These are phyloP conservation scores for Colletotrichum tamarilloi DNA, from an alignment of 2,329 filamentous ascomycete genomes.

Conservation along the genomic window DNA sequence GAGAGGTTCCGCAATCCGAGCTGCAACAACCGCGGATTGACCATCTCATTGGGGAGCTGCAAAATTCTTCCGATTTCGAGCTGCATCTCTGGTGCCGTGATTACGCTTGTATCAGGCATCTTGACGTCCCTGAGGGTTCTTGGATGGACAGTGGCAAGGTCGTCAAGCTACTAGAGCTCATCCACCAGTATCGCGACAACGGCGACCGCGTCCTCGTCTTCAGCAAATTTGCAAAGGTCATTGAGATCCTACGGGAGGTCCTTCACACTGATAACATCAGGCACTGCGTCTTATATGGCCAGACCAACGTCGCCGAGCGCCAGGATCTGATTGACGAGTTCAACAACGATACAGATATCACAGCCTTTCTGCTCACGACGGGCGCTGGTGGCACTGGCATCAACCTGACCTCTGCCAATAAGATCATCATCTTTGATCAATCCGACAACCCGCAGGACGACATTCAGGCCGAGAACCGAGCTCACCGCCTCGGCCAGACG, in stretches of 20 bases:
- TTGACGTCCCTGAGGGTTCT: constrained; percentile 63
- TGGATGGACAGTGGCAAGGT: constrained; percentile 84
- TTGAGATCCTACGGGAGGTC: constrained; percentile 89
- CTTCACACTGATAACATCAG: constrained; percentile 77
- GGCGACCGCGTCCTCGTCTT: constrained; percentile 92
- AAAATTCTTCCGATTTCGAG: constrained; percentile 71
- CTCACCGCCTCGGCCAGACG: constrained; percentile 93
- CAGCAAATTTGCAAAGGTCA: constrained; percentile 90
- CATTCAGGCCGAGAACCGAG: constrained; percentile 97
- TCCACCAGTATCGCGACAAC: constrained; percentile 78
- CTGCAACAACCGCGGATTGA: constrained; percentile 62
- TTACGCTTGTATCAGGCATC: constrained; percentile 64
- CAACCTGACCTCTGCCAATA: constrained; percentile 95
- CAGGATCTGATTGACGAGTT: constrained; percentile 92
- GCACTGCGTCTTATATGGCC: constrained; percentile 89
- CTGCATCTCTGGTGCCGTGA: constrained; percentile 74
- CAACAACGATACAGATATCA: constrained; percentile 78
- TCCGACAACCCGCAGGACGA: constrained; percentile 99
- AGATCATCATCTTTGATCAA: constrained; percentile 96
- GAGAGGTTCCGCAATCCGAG: constrained; percentile 69
- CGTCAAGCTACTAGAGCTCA: constrained; percentile 79
- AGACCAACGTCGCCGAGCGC: constrained; percentile 82
- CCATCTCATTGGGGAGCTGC: constrained; percentile 66
- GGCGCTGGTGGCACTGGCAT: constrained; percentile 97
- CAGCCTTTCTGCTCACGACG: constrained; percentile 92